Evolutionary conservation across 2,329 filamentous ascomycete genomes (phyloP), one percentile per base, ranked within the genome.

Genomic region (Xylariaceae sp.): DNA sequence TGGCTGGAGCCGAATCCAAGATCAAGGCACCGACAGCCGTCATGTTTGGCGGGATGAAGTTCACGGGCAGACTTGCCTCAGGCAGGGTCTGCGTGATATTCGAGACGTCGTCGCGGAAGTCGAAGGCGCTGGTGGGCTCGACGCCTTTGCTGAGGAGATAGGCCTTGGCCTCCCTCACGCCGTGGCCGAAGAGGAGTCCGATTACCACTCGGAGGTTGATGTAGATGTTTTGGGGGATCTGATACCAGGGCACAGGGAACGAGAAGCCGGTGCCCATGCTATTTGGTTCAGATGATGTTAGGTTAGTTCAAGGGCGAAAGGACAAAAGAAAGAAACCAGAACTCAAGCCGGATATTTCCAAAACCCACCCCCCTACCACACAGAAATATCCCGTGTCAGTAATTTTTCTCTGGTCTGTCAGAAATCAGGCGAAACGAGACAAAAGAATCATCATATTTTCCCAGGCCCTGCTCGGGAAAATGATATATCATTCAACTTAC

Each of bases 21-120:
- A 53, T 35, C 21, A 64, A 58, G 5, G 61, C 57, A 0, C 61
- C 60, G 3, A 47, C 49, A 12, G 20, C 21, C 1, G 49, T 53
- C 22, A 60, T 52, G 27, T 60, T 57, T 17, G 37, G 5, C 5
- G 57, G 49, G 16, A 60, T 29, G 19, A 42, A 25, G 10, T 55
- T 50, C 12, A 63, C n/a, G 0, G 60, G 60, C 8, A 59, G 37
- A 11, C 47, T 49, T 19, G 55, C 60, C 6, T 57, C 62, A 1
- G 50, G 45, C 8, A 61, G 48, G 3, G 55, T 53, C 41, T 55
- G 57, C 4, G 57, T 48, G 10, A 67, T 56, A 51, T 54, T 58
- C 3, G 55, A 56, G 2, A 55, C 54, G 20, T 55, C 39, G 42
- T 3, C 40, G 48, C 25, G 25, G 14, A 29, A 29, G 14, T n/a